These are phyloP conservation scores for Galeopsis tetrahit DNA, from an alignment of 257 asterid species.

Conservation along the genomic window DNA sequence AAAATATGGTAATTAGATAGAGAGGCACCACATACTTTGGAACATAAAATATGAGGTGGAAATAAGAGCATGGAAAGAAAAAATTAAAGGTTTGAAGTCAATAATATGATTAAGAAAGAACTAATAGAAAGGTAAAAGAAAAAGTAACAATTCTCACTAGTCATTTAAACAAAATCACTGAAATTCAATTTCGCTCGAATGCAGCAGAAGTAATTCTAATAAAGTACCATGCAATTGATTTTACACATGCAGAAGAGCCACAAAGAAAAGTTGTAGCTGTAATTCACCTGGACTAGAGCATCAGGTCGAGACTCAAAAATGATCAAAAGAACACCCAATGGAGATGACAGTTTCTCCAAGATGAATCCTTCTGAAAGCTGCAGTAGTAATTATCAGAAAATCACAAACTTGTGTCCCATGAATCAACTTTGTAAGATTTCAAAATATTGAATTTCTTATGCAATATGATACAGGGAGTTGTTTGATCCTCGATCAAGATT, in stretches of 20 bases:
- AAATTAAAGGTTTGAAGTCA: not conserved
- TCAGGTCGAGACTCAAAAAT: constrained; percentile 94
- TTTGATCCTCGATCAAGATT: constrained; percentile 3
- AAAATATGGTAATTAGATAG: not conserved
- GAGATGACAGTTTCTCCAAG: constrained; percentile 76
- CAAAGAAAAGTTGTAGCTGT: constrained; percentile 5
- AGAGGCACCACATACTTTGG: not conserved
- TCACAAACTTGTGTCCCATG: constrained; percentile 17
- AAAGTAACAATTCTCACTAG: not conserved
- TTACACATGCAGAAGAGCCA: constrained; percentile 3
- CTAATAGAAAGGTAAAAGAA: not conserved
- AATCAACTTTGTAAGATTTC: constrained; percentile 11
- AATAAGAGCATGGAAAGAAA: constrained; percentile 3
- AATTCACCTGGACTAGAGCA: constrained; percentile 78
- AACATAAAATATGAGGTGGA: not conserved
- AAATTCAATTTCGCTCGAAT: not conserved
- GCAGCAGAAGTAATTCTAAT: constrained; percentile 1
- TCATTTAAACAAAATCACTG: not conserved
- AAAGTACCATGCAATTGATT: not conserved
- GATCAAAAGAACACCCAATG: constrained; percentile 83
- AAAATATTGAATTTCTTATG: not conserved
- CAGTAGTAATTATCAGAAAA: constrained; percentile 30
- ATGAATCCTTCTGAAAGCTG: constrained; percentile 82
- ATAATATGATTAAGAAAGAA: constrained; percentile 8
- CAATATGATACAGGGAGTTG: not conserved